Conservation (phyloP, 2,329 filamentous ascomycete species). For the Trichoderma cornu-damae region DNA sequence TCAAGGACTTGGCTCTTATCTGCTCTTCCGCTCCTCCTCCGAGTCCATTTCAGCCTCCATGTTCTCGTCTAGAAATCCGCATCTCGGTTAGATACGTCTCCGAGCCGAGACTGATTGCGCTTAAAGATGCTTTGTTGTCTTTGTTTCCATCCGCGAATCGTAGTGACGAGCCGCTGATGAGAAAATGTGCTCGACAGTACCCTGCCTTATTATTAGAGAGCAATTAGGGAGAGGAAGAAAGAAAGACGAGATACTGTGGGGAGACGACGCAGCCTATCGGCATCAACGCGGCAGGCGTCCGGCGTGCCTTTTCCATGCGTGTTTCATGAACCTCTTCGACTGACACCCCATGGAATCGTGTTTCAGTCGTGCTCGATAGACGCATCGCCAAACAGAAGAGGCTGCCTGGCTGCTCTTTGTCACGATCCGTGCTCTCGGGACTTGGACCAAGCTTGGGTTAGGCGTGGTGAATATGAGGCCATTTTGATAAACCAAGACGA, state of each 20-base stretch:
- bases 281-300: neutral
- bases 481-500: neutral
- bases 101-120: neutral
- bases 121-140: constrained; percentile 2
- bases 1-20: neutral
- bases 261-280: neutral
- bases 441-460: neutral
- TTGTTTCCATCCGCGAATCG: neutral
- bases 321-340: neutral
- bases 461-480: neutral
- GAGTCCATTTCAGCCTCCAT: neutral
- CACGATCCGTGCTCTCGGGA: neutral
- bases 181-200: too few species aligned
- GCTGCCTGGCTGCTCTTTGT: neutral
- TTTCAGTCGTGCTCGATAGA: neutral
- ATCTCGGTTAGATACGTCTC: neutral
- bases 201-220: neutral
- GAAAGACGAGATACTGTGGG: neutral
- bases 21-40: neutral
- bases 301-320: neutral
- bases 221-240: neutral
- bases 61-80: neutral
- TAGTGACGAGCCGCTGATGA: neutral
- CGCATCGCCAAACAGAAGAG: neutral
- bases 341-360: neutral